Conservation (phyloP, 1,139 yeast species). For the Arxiozyma bovina region DNA sequence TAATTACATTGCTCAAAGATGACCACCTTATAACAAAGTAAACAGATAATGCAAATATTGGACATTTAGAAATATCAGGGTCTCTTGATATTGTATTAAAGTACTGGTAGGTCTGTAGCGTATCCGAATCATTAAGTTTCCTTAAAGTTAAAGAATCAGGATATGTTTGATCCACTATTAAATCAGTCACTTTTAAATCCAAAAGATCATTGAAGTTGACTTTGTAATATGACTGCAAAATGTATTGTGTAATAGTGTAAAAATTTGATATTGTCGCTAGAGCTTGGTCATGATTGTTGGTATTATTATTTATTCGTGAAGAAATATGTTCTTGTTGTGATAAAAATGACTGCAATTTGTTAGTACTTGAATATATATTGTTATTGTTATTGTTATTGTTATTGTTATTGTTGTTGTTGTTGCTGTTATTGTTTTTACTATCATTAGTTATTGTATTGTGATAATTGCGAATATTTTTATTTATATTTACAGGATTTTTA, state of each 20-base stretch:
- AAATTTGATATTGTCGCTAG: conserved; percentile 20
- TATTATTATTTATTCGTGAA: background rate
- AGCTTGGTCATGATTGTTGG: conserved; percentile 9
- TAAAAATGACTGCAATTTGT: conserved; percentile 6
- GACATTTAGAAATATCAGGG: conserved; percentile 27
- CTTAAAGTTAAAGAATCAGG: conserved; percentile 29
- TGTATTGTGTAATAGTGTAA: conserved; percentile 23
- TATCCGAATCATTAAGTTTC: conserved; percentile 19
- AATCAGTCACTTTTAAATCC: conserved; percentile 21
- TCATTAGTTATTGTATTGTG: background rate
- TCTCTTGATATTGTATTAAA: conserved; percentile 30
- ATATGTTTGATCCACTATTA: conserved; percentile 31
- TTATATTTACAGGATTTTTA: background rate
- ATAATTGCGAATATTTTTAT: background rate
- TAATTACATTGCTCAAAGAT: conserved; percentile 21
- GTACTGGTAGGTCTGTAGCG: conserved; percentile 25
- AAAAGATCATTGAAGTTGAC: conserved; percentile 15
- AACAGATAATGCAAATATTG: conserved; percentile 28
- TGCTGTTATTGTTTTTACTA: background rate
- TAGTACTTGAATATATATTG: conserved; percentile 6
- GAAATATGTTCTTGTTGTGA: conserved; percentile 20
- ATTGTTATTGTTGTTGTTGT: background rate
- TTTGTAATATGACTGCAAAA: conserved; percentile 23
- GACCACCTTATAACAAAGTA: conserved; percentile 27
- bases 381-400: conserved; percentile 1